Base-by-base conservation (phyloP, 345 rosid species). In the Durio zibethinus region DNA sequence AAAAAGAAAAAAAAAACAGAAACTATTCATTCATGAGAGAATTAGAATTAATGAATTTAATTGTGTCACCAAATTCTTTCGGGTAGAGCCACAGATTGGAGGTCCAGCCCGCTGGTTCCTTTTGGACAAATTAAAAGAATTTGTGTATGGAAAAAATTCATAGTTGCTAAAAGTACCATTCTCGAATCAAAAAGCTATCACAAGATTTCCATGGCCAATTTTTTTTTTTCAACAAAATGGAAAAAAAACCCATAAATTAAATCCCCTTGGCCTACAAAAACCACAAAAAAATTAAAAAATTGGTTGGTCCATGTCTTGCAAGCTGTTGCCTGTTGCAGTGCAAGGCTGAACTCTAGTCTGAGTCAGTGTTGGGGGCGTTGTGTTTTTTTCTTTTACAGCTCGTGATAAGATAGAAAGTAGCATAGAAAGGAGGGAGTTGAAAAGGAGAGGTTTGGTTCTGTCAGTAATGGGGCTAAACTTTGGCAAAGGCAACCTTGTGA, bases 401-500 rank as follows among this genome's bases (percentile, higher is more conserved):
- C 85, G 87, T 80, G 89, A 79, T n/a, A 78, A 71, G 84, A 77
- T 27, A 43, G 78, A 47, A 65, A 61, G 16, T 35, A 23, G 31
- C 6, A 10, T 12, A 9, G 35, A 20, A 20, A 50, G 25, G 4
- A 29, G 15, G 45, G 75, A 50, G 79, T 62, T n/a, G 52, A 59
- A 68, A 75, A 63, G 10, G 62, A 68, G 56, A 40, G 74, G 64
- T 3, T 16, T 23, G 47, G 31, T 56, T 76, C 68, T 79, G 88
- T 80, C 82, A 74, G 83, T 57, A 33, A 4, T 33, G 36, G 36
- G 36, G 36, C 2, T 1, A 33, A 33, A 4, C 36, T 33, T n/a
- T n/a, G n/a, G 5, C 4, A 2, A 70, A 42, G 76, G 71, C 79
- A 75, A 79, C 77, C 87, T 80, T 61, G 82, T 85, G 86, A 78